A percentile compares a stretch with the other conserved stretches of the same genome.
These are phyloP conservation scores for Aspergillus ochraceus DNA, from an alignment of 2,329 filamentous ascomycete species.

Conservation along the genomic window DNA sequence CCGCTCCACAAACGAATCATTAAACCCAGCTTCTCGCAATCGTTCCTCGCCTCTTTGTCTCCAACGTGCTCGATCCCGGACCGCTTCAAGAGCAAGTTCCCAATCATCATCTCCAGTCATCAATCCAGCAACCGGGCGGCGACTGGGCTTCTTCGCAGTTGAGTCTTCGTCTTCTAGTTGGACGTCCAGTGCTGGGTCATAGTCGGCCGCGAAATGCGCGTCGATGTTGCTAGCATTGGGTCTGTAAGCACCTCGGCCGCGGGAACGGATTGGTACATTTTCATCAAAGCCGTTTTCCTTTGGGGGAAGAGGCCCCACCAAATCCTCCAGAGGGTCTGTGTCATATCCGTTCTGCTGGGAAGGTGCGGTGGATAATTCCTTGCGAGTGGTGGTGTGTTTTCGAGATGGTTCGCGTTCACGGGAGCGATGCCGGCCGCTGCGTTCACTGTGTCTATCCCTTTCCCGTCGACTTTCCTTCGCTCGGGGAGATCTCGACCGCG, in stretches of 20 bases:
- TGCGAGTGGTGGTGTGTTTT: not conserved
- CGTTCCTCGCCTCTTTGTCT: conserved; percentile 73
- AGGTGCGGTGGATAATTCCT: conserved; percentile 2
- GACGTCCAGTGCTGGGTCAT: conserved; percentile 54
- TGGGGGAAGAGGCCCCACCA: conserved; percentile 72
- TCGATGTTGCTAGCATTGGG: conserved; percentile 70
- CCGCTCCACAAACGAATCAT: conserved; percentile 69
- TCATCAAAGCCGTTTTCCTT: conserved; percentile 37
- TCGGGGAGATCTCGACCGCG: conserved; percentile 20
- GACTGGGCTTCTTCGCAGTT: conserved; percentile 56
- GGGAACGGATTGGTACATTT: conserved; percentile 49
- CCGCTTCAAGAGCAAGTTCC: conserved; percentile 75
- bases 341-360: conserved; percentile 26
- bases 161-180: conserved; percentile 51
- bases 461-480: conserved; percentile 14
- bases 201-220: conserved; percentile 69
- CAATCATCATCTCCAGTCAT: conserved; percentile 65
- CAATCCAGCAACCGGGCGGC: conserved; percentile 39
- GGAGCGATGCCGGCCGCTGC: not conserved
- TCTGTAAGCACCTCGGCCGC: conserved; percentile 68
- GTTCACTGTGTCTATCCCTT: conserved; percentile 14
- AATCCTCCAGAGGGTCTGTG: conserved; percentile 72
- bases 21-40: conserved; percentile 75
- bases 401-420: conserved; percentile 10
- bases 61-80: conserved; percentile 78